Base-by-base conservation (phyloP, 441 rosid species). In the Macaranga tanarius region DNA sequence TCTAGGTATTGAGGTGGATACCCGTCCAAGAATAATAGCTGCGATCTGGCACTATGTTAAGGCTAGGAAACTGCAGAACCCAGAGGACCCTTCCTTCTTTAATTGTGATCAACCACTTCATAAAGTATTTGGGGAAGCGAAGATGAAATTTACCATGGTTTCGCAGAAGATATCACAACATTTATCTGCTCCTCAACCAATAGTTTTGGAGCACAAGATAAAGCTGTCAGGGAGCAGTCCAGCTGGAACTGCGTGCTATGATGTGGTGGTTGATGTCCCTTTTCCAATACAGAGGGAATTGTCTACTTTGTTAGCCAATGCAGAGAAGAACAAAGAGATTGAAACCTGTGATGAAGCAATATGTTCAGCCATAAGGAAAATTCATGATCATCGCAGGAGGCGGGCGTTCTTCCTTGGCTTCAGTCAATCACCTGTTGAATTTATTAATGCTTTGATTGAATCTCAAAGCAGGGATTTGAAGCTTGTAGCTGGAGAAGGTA, bases 11-110 rank as follows among this genome's bases (percentile, higher is more conserved):
- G 99, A 95, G 75, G 97, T 91, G 69, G 99, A 92, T 67, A 90
- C 93, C 7, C 90, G 98, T 17, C 95, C 97, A 10, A 88, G 99
- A 82, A 87, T 92, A 68, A 86, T 95, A 8, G 93, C 92, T 70
- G 97, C 97, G 62, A 86, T 95, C 78, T 95, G 97, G 98, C 96
- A 91, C 80, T 95, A 95, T 75, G 96, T 95, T 52, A 95, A 95
- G 84, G 95, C 96, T 73, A 90, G 93, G 83, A 95, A 89, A 78
- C 59, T 95, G 76, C 99, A 95, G 86, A 88, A 81, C 82, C 90
- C 92, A 8, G 90, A 86, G 71, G 99, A 95, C 55, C 96, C 99
- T 13, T 89, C 99, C 8, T 85, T 73, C 76, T 92, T 95, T 72
- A 84, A 71, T 64, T 95, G 99, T 69, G 98, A 95, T 77, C 84